Percentiles rank a stretch among this genome's conserved stretches.
These are phyloP conservation scores for Exophiala viscosa DNA, from an alignment of 2,329 filamentous ascomycete species.

Conservation along the genomic window DNA sequence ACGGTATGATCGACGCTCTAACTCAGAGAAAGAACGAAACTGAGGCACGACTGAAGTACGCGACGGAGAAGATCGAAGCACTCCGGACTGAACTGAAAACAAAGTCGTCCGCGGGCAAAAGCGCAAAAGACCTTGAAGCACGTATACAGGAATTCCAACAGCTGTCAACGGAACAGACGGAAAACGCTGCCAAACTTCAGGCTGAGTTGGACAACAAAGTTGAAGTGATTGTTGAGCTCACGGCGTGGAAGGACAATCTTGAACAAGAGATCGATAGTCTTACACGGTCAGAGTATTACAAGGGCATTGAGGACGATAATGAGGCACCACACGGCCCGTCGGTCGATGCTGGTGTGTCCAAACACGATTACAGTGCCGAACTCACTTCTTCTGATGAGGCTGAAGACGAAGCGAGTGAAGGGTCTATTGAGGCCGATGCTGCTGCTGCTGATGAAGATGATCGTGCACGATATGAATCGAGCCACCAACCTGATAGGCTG, in stretches of 20 bases:
- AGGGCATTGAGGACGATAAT: slow-evolving; percentile 3
- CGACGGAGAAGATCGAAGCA: background rate
- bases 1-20: slow-evolving; percentile 7
- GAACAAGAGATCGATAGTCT: slow-evolving; percentile 10
- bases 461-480: no score
- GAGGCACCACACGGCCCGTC: slow-evolving; percentile 5
- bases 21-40: slow-evolving; percentile 9
- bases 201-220: slow-evolving; percentile 11
- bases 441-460: no score
- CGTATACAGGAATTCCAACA: slow-evolving; percentile 9
- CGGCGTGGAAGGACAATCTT: slow-evolving; percentile 16
- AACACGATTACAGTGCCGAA: no score
- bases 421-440: no score
- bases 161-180: background rate
- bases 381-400: no score
- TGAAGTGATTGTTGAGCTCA: slow-evolving; percentile 8
- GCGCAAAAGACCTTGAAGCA: slow-evolving; percentile 2
- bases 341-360: background rate
- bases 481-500: no score
- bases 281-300: background rate
- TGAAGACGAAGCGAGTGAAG: no score
- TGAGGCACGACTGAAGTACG: slow-evolving; percentile 8
- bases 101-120: slow-evolving; percentile 4
- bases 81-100: background rate
- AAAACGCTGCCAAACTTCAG: slow-evolving; percentile 4